phyloP scores from a whole-genome alignment of 2,329 filamentous ascomycete species.

The Fusarium sp. region DNA sequence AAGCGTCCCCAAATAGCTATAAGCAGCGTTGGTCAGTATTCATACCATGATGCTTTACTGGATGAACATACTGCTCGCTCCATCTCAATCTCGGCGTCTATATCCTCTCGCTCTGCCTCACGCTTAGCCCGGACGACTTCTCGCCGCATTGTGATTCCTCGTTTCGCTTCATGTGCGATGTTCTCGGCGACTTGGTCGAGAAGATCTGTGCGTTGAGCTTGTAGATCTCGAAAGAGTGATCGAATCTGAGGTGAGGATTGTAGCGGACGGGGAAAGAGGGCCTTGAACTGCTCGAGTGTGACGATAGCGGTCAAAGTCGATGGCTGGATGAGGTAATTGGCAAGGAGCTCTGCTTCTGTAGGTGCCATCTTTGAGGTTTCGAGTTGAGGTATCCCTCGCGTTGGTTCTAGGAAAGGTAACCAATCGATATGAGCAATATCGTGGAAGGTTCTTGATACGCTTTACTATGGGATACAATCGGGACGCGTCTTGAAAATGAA shows the following conservation, averaged over 20 bases:
- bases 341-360: slow-evolving; percentile 79
- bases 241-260: slow-evolving; percentile 75
- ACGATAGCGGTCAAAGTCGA: slow-evolving; percentile 79
- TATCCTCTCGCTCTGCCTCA: slow-evolving; percentile 64
- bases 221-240: slow-evolving; percentile 81
- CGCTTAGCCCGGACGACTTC: slow-evolving; percentile 67
- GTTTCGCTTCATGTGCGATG: slow-evolving; percentile 73
- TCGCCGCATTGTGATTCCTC: slow-evolving; percentile 68
- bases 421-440: not conserved
- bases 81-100: slow-evolving; percentile 73
- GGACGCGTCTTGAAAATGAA: slow-evolving; percentile 30
- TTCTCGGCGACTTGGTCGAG: slow-evolving; percentile 75
- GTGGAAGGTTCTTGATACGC: not conserved
- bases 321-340: slow-evolving; percentile 81
- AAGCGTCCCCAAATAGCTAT: slow-evolving; percentile 68
- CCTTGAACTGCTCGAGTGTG: slow-evolving; percentile 79
- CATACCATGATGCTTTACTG: not conserved
- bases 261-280: slow-evolving; percentile 77
- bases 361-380: slow-evolving; percentile 68
- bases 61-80: slow-evolving; percentile 63
- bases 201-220: slow-evolving; percentile 76
- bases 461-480: not conserved
- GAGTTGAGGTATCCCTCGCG: not conserved
- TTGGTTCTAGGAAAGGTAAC: not conserved
- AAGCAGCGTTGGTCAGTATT: not conserved